Base-by-base conservation (phyloP, 208 protist species). In the Wallacemonas sp. region DNA sequence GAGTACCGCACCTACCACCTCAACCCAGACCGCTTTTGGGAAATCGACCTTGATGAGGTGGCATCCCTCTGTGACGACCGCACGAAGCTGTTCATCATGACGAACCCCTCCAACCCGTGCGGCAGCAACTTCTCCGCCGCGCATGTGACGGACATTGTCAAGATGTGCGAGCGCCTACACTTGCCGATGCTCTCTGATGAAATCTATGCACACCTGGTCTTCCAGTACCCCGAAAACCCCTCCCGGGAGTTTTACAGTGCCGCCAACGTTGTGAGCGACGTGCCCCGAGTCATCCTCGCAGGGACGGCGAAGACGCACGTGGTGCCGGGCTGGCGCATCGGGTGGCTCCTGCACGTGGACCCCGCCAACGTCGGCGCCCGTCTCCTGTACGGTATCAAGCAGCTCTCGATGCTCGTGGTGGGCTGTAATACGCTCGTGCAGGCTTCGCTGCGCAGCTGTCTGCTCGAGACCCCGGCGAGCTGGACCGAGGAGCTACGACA, bases 61-160 rank as follows among this genome's bases (percentile, higher is more conserved):
- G 78, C 68, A 27, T 66, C 68, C 13, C 58, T 96, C 13, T 87
- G 97, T 15, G 87, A 97, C 58, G 64, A 71, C 6, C 76, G 73
- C 13, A 98, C 97, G 2, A 83, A 76, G 57, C 78, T 80, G 12
- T 94, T 98, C 46, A 30, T 98, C 17, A 74, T 98, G 30, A 98
- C 88, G 50, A 98, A 98, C 81, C 97, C 97, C 13, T 97, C 89
- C 32, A 98, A 98, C 77, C 96, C 97, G 30, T 98, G 95, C 64
- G 97, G 97, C 55, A 96, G 79, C 45, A 92, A 95, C 69, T 98
- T 83, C 69, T 81, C 73, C 12, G 61, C 63, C 6, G 42, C 84
- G 30, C 96, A 98, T 68, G 50, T 98, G n/a, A 44, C 72, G 24
- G 85, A 81, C 45, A 68, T 97, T 32, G 36, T 97, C 12, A 68